Evolutionary conservation across 2,329 filamentous ascomycete genomes (phyloP).

Genomic region (Penicillium rolfsii): DNA sequence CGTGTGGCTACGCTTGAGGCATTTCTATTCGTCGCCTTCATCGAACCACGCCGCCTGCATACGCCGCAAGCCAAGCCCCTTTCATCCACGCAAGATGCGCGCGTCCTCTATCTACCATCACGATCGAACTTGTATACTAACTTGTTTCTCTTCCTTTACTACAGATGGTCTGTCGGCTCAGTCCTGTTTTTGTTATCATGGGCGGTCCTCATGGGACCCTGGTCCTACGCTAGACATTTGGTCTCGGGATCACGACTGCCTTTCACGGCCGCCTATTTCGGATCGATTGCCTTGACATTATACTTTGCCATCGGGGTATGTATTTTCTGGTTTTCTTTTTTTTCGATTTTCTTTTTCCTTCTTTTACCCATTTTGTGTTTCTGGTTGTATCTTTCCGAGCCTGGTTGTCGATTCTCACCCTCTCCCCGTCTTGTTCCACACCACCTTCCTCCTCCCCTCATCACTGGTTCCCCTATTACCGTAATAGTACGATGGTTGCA

Average conservation of each 20-base stretch:
- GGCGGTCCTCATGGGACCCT: slow-evolving; percentile 90
- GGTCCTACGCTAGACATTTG: slow-evolving; percentile 80
- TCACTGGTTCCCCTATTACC: slow-evolving; percentile 12
- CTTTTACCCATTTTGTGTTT: not conserved
- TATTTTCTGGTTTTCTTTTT: slow-evolving; percentile 20
- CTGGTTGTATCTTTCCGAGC: not conserved
- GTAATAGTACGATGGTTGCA: slow-evolving; percentile 22
- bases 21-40: slow-evolving; percentile 21
- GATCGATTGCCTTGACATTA: slow-evolving; percentile 84
- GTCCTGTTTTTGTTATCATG: slow-evolving; percentile 88
- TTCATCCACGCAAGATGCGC: slow-evolving; percentile 11
- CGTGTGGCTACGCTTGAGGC: slow-evolving; percentile 1
- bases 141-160: slow-evolving; percentile 27
- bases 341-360: not conserved
- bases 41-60: slow-evolving; percentile 18
- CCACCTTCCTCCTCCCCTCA: slow-evolving; percentile 6
- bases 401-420: slow-evolving; percentile 19
- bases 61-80: slow-evolving; percentile 29
- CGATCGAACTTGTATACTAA: slow-evolving; percentile 26
- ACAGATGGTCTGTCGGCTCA: slow-evolving; percentile 92
- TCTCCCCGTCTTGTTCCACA: slow-evolving; percentile 9
- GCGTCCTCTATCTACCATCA: slow-evolving; percentile 6
- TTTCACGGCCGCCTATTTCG: slow-evolving; percentile 94
- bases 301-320: slow-evolving; percentile 92
- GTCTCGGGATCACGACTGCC: slow-evolving; percentile 82